A percentile compares a stretch with the other conserved stretches of the same genome.
Evolutionary conservation across 2,329 filamentous ascomycete species (phyloP).

Genomic region (Fusarium acutatum): DNA sequence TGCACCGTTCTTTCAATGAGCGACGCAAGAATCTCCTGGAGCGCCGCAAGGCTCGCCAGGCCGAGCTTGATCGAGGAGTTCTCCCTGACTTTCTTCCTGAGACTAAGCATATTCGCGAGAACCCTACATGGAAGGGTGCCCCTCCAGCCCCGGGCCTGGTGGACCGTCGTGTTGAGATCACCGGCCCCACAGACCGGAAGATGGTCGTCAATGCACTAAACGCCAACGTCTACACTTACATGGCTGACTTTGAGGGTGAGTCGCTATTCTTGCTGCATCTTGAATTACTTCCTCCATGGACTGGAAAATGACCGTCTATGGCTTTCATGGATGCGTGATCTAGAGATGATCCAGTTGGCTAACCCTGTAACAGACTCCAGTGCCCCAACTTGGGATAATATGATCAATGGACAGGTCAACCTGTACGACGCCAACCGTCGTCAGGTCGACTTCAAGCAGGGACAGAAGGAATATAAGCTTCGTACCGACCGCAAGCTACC

Average conservation of each 20-base stretch:
- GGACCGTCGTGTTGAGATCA: constrained; percentile 96
- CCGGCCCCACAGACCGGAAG: constrained; percentile 95
- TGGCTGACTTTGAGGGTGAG: constrained; percentile 98
- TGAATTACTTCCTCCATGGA: background rate
- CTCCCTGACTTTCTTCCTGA: constrained; percentile 95
- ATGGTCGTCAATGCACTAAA: constrained; percentile 99
- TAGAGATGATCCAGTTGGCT: constrained; percentile 2
- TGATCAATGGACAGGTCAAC: constrained; percentile 98
- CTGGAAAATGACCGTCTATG: background rate
- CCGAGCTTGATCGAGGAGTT: constrained; percentile 88
- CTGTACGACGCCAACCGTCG: constrained; percentile 94
- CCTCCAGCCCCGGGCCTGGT: constrained; percentile 90
- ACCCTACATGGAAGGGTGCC: constrained; percentile 92
- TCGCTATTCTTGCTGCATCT: background rate
- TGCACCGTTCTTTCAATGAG: constrained; percentile 93
- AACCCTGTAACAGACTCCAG: constrained; percentile 74
- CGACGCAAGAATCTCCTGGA: constrained; percentile 90
- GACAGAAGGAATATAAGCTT: constrained; percentile 96
- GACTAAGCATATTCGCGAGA: constrained; percentile 94
- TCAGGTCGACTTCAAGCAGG: constrained; percentile 96
- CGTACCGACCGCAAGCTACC: constrained; percentile 86
- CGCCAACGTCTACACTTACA: constrained; percentile 96
- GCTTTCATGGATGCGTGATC: background rate
- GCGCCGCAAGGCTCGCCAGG: constrained; percentile 85
- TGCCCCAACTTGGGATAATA: constrained; percentile 98